These are phyloP conservation scores for Spathaspora passalidarum DNA, from an alignment of 805 yeast species.

Conservation along the genomic window DNA sequence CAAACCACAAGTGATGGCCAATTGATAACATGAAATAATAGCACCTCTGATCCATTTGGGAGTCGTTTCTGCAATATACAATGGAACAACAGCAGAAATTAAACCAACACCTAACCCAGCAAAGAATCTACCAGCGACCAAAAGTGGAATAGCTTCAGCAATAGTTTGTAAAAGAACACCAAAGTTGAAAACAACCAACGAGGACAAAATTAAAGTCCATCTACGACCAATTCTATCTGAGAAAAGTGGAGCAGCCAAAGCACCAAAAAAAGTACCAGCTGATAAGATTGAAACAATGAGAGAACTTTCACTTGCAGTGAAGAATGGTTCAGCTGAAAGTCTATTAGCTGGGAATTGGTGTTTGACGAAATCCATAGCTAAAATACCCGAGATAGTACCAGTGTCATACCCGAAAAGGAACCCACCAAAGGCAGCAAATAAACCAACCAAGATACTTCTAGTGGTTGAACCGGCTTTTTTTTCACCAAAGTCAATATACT, in stretches of 20 bases:
- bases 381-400: slow-evolving; percentile 41
- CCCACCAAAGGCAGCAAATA: slow-evolving; percentile 42
- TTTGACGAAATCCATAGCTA: slow-evolving; percentile 37
- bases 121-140: slow-evolving; percentile 37
- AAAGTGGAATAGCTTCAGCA: slow-evolving; percentile 31
- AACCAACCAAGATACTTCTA: slow-evolving; percentile 39
- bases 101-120: slow-evolving; percentile 44
- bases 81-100: slow-evolving; percentile 36
- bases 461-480: slow-evolving; percentile 45
- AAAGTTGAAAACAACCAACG: slow-evolving; percentile 33
- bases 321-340: slow-evolving; percentile 5
- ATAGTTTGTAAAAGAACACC: slow-evolving; percentile 40
- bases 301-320: slow-evolving; percentile 22
- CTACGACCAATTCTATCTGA: slow-evolving; percentile 40
- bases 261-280: slow-evolving; percentile 42
- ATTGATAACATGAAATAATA: slow-evolving; percentile 37
- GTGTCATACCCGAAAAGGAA: slow-evolving; percentile 42
- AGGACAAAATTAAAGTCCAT: slow-evolving; percentile 31
- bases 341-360: slow-evolving; percentile 17
- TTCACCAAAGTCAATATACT: slow-evolving; percentile 42
- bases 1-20: slow-evolving; percentile 39
- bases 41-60: slow-evolving; percentile 46
- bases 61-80: slow-evolving; percentile 39
- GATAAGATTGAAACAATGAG: slow-evolving; percentile 29
- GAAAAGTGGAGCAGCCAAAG: slow-evolving; percentile 33